Evolutionary conservation across 192 early-diverging fungal species (phyloP), one percentile per base, ranked within the genome.

Genomic region (Entomortierella chlamydospora): DNA sequence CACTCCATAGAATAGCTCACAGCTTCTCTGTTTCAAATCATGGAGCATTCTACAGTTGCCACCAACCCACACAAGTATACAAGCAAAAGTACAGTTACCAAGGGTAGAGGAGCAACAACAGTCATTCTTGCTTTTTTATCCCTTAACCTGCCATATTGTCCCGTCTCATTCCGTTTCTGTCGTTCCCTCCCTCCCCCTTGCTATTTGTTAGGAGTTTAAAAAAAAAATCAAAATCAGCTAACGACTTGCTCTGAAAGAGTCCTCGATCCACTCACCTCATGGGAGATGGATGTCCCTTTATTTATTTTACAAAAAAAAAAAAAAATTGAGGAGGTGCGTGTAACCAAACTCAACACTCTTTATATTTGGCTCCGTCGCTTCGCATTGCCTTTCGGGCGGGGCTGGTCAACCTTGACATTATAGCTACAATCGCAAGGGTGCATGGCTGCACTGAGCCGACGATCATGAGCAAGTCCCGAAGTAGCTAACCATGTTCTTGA

Each of bases 251-350:
- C 61, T 50, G 30, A 33, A 9, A 12, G 11, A 33, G 47, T 30
- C 29, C 10, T 50, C 43, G n/a, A 30, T 58, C 33, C 8, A 22
- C 13, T 13, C 28, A 22, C 4, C 33, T 33, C 22, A 9, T 53
- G 33, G 31, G 29, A 49, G 62, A 58, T 64, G 51, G 62, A 58
- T 64, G 51, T 64, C 51, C 62, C 62, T 65, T 55, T 57, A 31
- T 57, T 61, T 29, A 41, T 67, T 49, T 42, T 51, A 43, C 1
- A 13, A 54, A 13, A 57, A 52, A 67, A 56, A 57, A 12, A 41
- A 41, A 41, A 41, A 41, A 41, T n/a, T n/a, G 54, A 67, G 57
- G 67, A 68, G 67, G 55, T 59, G 55, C 13, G 5, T 23, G 55
- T 54, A 50, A 50, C 4, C 4, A 22, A 50, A 3, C 22, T 23